phyloP scores from a whole-genome alignment of 345 rosid species.

The Citrus glauca region DNA sequence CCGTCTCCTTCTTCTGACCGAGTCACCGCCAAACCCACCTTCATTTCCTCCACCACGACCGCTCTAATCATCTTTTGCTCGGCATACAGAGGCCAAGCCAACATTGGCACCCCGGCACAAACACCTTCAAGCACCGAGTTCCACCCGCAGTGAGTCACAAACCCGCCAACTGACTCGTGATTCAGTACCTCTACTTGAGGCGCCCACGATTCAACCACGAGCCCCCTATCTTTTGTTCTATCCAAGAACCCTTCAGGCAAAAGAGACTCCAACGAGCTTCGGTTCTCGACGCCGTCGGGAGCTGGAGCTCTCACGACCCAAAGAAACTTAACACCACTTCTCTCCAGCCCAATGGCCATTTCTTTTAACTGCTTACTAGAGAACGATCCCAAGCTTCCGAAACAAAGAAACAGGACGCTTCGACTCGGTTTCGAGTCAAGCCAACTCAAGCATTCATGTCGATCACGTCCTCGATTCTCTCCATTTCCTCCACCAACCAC shows the following conservation, averaged over 20 bases:
- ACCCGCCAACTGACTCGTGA: constrained; percentile 30
- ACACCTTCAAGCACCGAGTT: constrained; percentile 40
- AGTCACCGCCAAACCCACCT: constrained; percentile 17
- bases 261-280: background rate
- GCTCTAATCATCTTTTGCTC: constrained; percentile 30
- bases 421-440: constrained; percentile 27
- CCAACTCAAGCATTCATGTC: constrained; percentile 31
- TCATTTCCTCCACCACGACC: constrained; percentile 28
- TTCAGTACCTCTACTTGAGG: constrained; percentile 24
- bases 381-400: constrained; percentile 39
- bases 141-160: constrained; percentile 39
- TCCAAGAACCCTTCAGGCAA: constrained; percentile 41
- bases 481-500: background rate
- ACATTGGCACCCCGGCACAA: constrained; percentile 38
- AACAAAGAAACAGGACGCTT: constrained; percentile 35
- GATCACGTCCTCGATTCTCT: background rate
- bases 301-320: constrained; percentile 45
- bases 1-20: constrained; percentile 21
- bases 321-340: constrained; percentile 31
- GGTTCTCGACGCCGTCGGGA: background rate
- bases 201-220: constrained; percentile 28
- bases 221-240: constrained; percentile 26
- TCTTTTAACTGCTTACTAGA: constrained; percentile 30
- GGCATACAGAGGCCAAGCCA: constrained; percentile 46
- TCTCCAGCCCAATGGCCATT: constrained; percentile 40